Percentiles rank a stretch among this genome's conserved stretches.
These are phyloP conservation scores for Chalciporus pseudorubinellus DNA, from an alignment of 768 basidiomycete genomes.

Conservation along the genomic window DNA sequence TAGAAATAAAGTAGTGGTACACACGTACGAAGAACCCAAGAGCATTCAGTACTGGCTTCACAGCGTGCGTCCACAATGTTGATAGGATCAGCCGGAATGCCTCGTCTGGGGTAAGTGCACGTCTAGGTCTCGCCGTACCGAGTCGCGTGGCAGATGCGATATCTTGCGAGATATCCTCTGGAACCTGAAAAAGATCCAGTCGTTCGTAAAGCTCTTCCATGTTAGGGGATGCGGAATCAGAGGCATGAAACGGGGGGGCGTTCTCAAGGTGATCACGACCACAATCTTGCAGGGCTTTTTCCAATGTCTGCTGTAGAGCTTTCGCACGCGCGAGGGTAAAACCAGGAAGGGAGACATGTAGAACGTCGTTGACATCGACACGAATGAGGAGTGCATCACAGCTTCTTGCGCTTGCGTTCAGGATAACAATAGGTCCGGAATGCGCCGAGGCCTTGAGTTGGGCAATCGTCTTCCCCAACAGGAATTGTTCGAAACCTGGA, in stretches of 20 bases:
- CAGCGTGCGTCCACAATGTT: neutral
- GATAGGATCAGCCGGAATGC: neutral
- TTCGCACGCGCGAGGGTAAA: neutral
- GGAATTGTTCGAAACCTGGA: conserved; percentile 22
- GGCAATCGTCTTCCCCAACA: conserved; percentile 11
- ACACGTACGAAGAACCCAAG: neutral
- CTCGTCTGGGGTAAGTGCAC: too few species aligned
- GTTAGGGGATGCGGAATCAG: too few species aligned
- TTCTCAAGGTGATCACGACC: too few species aligned
- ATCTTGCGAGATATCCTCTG: too few species aligned
- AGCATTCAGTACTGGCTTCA: conserved; percentile 1
- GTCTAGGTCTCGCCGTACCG: neutral
- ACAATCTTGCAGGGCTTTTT: neutral
- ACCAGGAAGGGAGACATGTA: conserved; percentile 1
- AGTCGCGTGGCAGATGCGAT: too few species aligned
- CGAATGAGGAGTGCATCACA: conserved; percentile 25
- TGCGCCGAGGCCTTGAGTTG: neutral
- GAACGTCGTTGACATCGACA: neutral
- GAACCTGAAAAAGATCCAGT: too few species aligned
- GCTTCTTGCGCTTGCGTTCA: conserved; percentile 26
- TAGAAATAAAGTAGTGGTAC: neutral
- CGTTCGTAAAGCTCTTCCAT: too few species aligned
- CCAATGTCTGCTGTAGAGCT: neutral
- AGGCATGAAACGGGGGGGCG: neutral
- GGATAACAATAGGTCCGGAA: conserved; percentile 27